phyloP scores from a whole-genome alignment of 208 protist species.

The Trypanosoma vivax region DNA sequence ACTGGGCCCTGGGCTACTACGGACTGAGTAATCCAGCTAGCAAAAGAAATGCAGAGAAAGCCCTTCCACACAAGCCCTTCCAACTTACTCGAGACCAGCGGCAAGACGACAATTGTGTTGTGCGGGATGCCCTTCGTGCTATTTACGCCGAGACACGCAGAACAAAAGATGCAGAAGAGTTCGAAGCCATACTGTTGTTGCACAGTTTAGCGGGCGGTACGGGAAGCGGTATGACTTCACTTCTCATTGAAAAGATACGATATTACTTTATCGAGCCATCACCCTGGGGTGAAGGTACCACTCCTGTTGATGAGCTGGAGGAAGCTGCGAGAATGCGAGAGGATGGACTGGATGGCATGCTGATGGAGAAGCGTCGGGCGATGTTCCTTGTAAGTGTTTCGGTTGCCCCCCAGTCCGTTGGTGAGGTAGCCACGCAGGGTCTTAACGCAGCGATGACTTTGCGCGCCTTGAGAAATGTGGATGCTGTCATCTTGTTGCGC shows the following conservation, averaged over 20 bases:
- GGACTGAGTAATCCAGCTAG: slow-evolving; percentile 41
- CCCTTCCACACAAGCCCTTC: slow-evolving; percentile 36
- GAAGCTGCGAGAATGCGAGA: slow-evolving; percentile 43
- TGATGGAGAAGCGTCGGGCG: slow-evolving; percentile 65
- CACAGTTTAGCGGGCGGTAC: slow-evolving; percentile 84
- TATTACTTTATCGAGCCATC: slow-evolving; percentile 74
- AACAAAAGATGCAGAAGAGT: slow-evolving; percentile 35
- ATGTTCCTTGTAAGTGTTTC: slow-evolving; percentile 56
- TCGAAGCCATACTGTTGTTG: slow-evolving; percentile 76
- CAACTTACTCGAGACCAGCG: slow-evolving; percentile 64
- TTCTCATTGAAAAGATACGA: slow-evolving; percentile 72
- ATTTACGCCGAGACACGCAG: slow-evolving; percentile 74
- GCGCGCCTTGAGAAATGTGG: slow-evolving; percentile 42
- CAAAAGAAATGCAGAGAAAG: slow-evolving; percentile 33
- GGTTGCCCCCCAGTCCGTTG: slow-evolving; percentile 57
- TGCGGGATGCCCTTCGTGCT: slow-evolving; percentile 49
- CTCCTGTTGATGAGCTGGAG: slow-evolving; percentile 28
- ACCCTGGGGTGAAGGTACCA: slow-evolving; percentile 1
- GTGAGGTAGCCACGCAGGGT: slow-evolving; percentile 73
- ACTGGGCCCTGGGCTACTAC: slow-evolving; percentile 85
- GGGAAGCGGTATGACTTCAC: slow-evolving; percentile 72
- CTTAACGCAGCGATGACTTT: slow-evolving; percentile 75
- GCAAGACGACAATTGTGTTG: slow-evolving; percentile 40
- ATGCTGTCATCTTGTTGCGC: slow-evolving; percentile 70
- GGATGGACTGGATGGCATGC: slow-evolving; percentile 71